Base-by-base conservation (phyloP, 2,329 filamentous ascomycete species). In the Dendryphion nanum region DNA sequence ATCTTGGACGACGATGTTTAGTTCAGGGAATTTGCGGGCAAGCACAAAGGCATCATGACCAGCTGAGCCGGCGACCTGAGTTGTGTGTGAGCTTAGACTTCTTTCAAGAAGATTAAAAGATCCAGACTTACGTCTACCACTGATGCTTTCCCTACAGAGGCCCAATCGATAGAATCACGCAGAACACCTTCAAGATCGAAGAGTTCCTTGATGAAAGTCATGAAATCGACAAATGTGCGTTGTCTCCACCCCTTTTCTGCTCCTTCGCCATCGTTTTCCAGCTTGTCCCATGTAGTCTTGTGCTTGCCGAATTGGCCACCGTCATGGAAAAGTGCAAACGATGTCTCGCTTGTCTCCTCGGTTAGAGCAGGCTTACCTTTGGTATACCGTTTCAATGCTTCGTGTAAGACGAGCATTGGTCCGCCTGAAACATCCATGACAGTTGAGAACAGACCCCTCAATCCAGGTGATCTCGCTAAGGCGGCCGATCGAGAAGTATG, bases 231-330 rank as follows among this genome's bases (percentile, higher is more conserved):
- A 38, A 60, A 65, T 14, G 53, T 59, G 30, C 51, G 41, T 42
- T 51, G 50, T 7, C 57, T 37, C 56, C 56, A 63, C 1, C 61
- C 61, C 36, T 59, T 60, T n/a, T n/a, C n/a, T n/a, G n/a, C n/a
- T n/a, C n/a, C n/a, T n/a, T n/a, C n/a, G n/a, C n/a, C n/a, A 34
- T 63, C 60, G 17, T 60, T 57, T 38, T 64, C 60, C 15, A 63
- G 42, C 15, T 61, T 55, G 3, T 62, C 48, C 53, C 52, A 61
- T 16, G 46, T 50, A 10, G 53, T 58, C 2, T 39, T 40, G 21
- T 50, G 47, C 18, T 53, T 38, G 0, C 57, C 59, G 41, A 47
- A 57, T 13, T 31, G 37, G 3, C 53, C 56, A 1, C 55, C 56
- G 18, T 43, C 51, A 31, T 61, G 57, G 12, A 53, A 50, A 20